Percentiles rank a stretch among this genome's conserved stretches.
Evolutionary conservation across 2,329 filamentous ascomycete genomes (phyloP).

Genomic region (Aureobasidium sp.): DNA sequence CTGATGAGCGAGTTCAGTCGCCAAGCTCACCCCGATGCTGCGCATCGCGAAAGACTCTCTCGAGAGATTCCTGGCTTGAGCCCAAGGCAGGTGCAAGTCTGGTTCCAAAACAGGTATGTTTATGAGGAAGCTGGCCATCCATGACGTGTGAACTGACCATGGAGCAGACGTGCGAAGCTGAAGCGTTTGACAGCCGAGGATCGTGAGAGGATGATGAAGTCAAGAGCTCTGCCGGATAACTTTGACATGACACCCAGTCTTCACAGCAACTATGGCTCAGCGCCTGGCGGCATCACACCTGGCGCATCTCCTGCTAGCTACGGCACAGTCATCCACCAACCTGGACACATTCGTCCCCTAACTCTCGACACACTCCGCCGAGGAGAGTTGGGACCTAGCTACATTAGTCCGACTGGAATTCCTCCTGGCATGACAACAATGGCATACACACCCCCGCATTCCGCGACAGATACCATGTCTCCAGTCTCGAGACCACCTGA

Average conservation of each 20-base stretch:
- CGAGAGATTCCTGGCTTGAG: slow-evolving; percentile 86
- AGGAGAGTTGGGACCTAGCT: slow-evolving; percentile 58
- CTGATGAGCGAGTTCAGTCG: slow-evolving; percentile 95
- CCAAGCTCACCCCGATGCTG: slow-evolving; percentile 87
- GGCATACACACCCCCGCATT: slow-evolving; percentile 51
- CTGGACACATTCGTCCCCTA: slow-evolving; percentile 57
- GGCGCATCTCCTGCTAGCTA: slow-evolving; percentile 39
- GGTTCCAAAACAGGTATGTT: slow-evolving; percentile 91
- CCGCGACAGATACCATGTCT: slow-evolving; percentile 39
- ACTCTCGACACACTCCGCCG: slow-evolving; percentile 61
- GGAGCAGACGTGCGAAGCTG: slow-evolving; percentile 49
- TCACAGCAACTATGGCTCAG: slow-evolving; percentile 45
- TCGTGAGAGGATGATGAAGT: slow-evolving; percentile 53
- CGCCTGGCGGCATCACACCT: slow-evolving; percentile 40
- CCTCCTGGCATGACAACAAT: slow-evolving; percentile 61
- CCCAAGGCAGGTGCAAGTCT: slow-evolving; percentile 89
- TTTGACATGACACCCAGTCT: slow-evolving; percentile 53
- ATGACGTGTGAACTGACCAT: background rate
- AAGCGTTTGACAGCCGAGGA: slow-evolving; percentile 55
- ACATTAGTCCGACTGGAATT: slow-evolving; percentile 50
- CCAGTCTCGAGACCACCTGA: slow-evolving; percentile 35
- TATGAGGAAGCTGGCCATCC: slow-evolving; percentile 13
- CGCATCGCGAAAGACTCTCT: slow-evolving; percentile 78
- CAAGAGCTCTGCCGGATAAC: slow-evolving; percentile 50
- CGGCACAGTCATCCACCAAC: slow-evolving; percentile 18